Evolutionary conservation across 768 basidiomycete genomes (phyloP).

Genomic region (Pleurotus cornucopiae): DNA sequence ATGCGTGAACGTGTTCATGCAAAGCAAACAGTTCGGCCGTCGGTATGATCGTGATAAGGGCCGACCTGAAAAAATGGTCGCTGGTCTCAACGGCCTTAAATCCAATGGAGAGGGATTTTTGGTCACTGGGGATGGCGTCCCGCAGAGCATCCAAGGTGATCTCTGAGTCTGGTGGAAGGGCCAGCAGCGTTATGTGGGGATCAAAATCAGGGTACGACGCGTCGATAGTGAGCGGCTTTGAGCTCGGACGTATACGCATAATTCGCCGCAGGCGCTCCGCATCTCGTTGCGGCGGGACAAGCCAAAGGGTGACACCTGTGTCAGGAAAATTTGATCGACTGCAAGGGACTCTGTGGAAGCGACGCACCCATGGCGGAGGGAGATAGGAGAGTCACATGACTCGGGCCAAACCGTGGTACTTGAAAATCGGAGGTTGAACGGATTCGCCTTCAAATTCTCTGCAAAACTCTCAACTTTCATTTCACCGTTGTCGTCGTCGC

Average conservation of each 20-base stretch:
- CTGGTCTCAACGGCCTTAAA: conserved; percentile 58
- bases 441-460: conserved; percentile 3
- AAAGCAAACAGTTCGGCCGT: conserved; percentile 42
- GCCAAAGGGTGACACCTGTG: conserved; percentile 64
- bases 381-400: background rate
- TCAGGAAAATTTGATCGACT: background rate
- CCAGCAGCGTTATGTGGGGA: conserved; percentile 71
- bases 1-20: conserved; percentile 41
- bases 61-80: conserved; percentile 66
- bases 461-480: conserved; percentile 11
- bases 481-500: conserved; percentile 24
- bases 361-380: background rate
- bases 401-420: conserved; percentile 8
- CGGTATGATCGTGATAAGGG: conserved; percentile 50
- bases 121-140: conserved; percentile 30
- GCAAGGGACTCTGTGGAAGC: background rate
- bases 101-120: conserved; percentile 31
- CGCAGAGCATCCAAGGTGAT: conserved; percentile 27
- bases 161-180: conserved; percentile 26
- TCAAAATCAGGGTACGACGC: conserved; percentile 55
- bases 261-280: conserved; percentile 37
- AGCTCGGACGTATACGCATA: conserved; percentile 32
- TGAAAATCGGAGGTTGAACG: conserved; percentile 11
- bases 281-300: conserved; percentile 52
- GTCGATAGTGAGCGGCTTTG: background rate